A percentile compares a stretch with the other conserved stretches of the same genome.
These are phyloP conservation scores for Entophlyctis helioformis DNA, from an alignment of 192 early-diverging fungal species.

Conservation along the genomic window DNA sequence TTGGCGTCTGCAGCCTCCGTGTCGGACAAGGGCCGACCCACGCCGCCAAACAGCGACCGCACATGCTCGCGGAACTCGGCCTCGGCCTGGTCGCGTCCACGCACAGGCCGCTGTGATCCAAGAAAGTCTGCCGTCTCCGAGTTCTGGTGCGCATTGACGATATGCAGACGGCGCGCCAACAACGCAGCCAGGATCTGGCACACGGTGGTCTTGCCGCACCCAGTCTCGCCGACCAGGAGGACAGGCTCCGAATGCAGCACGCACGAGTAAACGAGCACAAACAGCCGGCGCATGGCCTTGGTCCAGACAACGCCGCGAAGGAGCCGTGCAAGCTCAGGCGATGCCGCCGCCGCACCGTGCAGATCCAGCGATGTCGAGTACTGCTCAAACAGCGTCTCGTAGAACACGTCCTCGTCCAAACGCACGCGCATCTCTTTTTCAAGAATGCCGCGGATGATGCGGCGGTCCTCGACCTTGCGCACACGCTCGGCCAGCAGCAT, in stretches of 20 bases:
- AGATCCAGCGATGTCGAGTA: neutral
- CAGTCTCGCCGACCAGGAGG: slow-evolving; percentile 92
- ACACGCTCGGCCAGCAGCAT: slow-evolving; percentile 90
- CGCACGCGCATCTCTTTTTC: slow-evolving; percentile 69
- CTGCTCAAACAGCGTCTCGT: slow-evolving; percentile 48
- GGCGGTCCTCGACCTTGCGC: slow-evolving; percentile 69
- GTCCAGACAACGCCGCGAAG: slow-evolving; percentile 74
- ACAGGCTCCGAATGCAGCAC: slow-evolving; percentile 79
- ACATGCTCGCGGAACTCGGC: slow-evolving; percentile 36
- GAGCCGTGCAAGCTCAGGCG: neutral
- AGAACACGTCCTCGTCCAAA: slow-evolving; percentile 47
- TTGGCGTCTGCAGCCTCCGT: too few relatives aligned
- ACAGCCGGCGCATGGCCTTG: slow-evolving; percentile 79
- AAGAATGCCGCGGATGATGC: slow-evolving; percentile 66
- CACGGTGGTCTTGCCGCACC: slow-evolving; percentile 97
- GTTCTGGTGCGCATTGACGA: slow-evolving; percentile 96
- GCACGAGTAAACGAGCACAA: slow-evolving; percentile 72
- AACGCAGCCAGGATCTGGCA: slow-evolving; percentile 82
- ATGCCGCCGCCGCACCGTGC: too few relatives aligned
- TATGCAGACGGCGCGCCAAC: slow-evolving; percentile 49
- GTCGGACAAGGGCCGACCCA: too few relatives aligned
- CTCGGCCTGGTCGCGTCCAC: slow-evolving; percentile 51
- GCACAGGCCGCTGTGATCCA: slow-evolving; percentile 84
- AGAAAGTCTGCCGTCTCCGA: slow-evolving; percentile 90
- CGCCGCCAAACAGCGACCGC: too few relatives aligned